Base-by-base conservation (phyloP, 805 yeast species). In the Teunomyces barrocoloradensis region DNA sequence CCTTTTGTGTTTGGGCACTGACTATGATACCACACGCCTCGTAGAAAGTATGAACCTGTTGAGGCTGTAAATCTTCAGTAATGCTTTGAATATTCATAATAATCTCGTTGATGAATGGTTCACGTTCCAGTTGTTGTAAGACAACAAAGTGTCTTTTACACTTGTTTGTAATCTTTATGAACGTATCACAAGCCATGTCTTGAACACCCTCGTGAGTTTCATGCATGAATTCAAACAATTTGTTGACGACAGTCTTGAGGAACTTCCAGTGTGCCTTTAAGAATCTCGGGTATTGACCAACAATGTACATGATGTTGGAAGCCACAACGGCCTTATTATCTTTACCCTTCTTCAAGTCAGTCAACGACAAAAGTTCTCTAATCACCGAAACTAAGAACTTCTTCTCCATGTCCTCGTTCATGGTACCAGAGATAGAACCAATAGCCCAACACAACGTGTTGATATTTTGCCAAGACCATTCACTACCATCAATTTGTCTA, bases 201-300 rank as follows among this genome's bases (percentile, higher is more conserved):
- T 94, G 99, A 52, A 94, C 99, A 74, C 99, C 99, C 69, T 92
- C 99, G 69, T 94, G 99, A n/a, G 97, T 90, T 77, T 94, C 99
- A 73, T 94, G 98, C 99, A 94, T 94, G 63, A 94, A 94, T 68
- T 94, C 99, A 68, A 94, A 94, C 59, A 94, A 78, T 68, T 94
- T 94, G 70, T 89, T 85, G 51, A 94, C 92, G 38, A 94, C 99
- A 0, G 98, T 94, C 67, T 91, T 92, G 65, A 94, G 73, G 60
- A 94, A 94, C 66, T 88, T 90, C 99, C 99, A 94, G 66, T 94
- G 99, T 6, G 98, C 98, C 60, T 91, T 91, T 64, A 94, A 77
- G 63, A 94, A 94, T 65, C 99, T 78, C 45, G 99, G 99, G 65
- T 94, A 94, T 72, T 94, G 99, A 42, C 99, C 99, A 52, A 94